These are phyloP conservation scores for Rhododendron henanense DNA, from an alignment of 148 eudicot genomes.

Conservation along the genomic window DNA sequence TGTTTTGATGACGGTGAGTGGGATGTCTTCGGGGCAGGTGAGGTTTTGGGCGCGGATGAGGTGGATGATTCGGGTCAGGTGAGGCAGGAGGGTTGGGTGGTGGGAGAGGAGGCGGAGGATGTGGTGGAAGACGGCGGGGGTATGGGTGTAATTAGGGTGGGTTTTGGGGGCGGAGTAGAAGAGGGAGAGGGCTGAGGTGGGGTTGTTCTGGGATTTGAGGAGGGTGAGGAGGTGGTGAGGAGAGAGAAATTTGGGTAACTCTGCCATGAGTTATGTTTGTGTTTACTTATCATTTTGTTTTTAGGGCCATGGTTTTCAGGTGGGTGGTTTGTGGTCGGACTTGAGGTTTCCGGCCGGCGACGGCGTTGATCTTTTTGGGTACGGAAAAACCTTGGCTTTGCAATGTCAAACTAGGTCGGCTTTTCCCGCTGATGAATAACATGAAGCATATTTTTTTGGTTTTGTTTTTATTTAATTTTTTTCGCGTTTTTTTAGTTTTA, in stretches of 20 bases:
- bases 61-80: conserved; percentile 42
- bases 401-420: no score
- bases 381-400: no score
- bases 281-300: neutral
- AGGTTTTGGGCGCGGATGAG: conserved; percentile 45
- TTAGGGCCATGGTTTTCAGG: neutral
- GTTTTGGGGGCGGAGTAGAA: conserved; percentile 45
- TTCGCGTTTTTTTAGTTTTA: no score
- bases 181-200: conserved; percentile 50
- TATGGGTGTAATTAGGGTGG: conserved; percentile 32
- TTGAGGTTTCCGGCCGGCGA: no score
- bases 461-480: no score
- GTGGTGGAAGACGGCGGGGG: conserved; percentile 53
- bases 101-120: conserved; percentile 57
- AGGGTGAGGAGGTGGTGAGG: conserved; percentile 43
- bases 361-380: no score
- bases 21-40: conserved; percentile 52
- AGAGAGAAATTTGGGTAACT: conserved; percentile 41
- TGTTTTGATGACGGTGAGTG: conserved; percentile 38
- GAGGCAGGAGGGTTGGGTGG: conserved; percentile 30
- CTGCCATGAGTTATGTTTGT: conserved; percentile 23
- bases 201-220: conserved; percentile 55
- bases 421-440: no score
- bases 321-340: neutral
- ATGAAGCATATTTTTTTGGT: no score